These are phyloP conservation scores for Kwoniella dendrophila DNA, from an alignment of 768 basidiomycete species.

Conservation along the genomic window DNA sequence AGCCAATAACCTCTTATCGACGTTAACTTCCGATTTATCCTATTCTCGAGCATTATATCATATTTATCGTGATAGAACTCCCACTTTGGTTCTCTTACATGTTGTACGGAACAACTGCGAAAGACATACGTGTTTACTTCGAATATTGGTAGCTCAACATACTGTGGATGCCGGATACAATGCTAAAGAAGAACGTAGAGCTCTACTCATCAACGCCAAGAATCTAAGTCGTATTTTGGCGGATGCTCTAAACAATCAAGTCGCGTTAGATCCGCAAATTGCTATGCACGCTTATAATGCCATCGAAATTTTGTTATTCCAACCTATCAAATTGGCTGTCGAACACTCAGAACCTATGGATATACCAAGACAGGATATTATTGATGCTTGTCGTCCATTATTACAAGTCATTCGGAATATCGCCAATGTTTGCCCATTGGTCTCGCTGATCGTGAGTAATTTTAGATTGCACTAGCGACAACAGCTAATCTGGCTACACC, in stretches of 20 bases:
- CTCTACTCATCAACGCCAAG: neutral
- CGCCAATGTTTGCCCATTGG: constrained; percentile 4
- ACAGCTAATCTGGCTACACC: neutral
- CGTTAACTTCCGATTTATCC: neutral
- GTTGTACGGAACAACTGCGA: constrained; percentile 14
- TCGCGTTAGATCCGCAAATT: constrained; percentile 15
- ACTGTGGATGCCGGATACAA: neutral
- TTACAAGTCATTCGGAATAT: constrained; percentile 6
- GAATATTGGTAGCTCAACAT: constrained; percentile 7
- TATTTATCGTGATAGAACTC: constrained; percentile 11
- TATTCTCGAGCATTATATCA: constrained; percentile 15
- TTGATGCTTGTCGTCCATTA: neutral
- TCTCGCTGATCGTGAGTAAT: constrained; percentile 16
- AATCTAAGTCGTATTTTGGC: constrained; percentile 1
- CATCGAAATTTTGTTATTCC: constrained; percentile 21
- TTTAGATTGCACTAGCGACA: neutral
- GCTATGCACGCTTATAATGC: constrained; percentile 24
- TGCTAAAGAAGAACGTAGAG: neutral
- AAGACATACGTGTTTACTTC: constrained; percentile 6
- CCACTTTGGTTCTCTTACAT: constrained; percentile 7
- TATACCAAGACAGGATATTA: neutral
- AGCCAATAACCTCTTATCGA: neutral
- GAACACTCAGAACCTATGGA: neutral
- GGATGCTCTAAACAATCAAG: constrained; percentile 8
- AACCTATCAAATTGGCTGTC: neutral